phyloP scores from a whole-genome alignment of 306 rosid species.

The Malus sylvestris region DNA sequence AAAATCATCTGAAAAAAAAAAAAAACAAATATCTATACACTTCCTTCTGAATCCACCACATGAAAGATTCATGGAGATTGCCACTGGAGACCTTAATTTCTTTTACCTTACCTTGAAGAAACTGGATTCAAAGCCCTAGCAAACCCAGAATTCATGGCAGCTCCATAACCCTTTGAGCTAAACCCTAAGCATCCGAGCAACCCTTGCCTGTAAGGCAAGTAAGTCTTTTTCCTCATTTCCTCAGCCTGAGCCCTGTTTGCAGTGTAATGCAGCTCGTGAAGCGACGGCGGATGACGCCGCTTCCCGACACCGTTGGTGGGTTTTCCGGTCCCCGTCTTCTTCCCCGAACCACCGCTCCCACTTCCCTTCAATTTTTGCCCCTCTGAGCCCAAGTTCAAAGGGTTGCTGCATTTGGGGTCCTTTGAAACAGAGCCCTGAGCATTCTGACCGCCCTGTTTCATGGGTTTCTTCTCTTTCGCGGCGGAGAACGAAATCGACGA shows the following conservation, averaged over 20 bases:
- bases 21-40: conserved; percentile 26
- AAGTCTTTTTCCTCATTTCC: conserved; percentile 89
- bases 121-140: conserved; percentile 95
- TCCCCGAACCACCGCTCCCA: conserved; percentile 20
- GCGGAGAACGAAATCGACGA: conserved; percentile 64
- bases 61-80: not conserved
- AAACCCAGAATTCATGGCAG: conserved; percentile 86
- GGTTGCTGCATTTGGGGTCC: conserved; percentile 13
- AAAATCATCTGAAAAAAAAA: conserved; percentile 4
- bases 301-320: conserved; percentile 78
- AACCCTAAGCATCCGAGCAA: conserved; percentile 91
- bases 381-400: conserved; percentile 16
- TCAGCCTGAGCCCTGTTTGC: conserved; percentile 85
- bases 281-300: conserved; percentile 65
- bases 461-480: conserved; percentile 59
- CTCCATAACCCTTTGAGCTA: conserved; percentile 93
- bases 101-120: conserved; percentile 62
- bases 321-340: conserved; percentile 44
- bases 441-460: not conserved
- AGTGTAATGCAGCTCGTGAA: conserved; percentile 91
- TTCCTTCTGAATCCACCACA: conserved; percentile 10
- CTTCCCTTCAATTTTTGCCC: conserved; percentile 23
- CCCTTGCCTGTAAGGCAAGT: conserved; percentile 86
- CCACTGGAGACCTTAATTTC: not conserved
- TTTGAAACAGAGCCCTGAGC: conserved; percentile 14